Evolutionary conservation across 306 rosid species (phyloP).

Genomic region (Rosa rugosa): DNA sequence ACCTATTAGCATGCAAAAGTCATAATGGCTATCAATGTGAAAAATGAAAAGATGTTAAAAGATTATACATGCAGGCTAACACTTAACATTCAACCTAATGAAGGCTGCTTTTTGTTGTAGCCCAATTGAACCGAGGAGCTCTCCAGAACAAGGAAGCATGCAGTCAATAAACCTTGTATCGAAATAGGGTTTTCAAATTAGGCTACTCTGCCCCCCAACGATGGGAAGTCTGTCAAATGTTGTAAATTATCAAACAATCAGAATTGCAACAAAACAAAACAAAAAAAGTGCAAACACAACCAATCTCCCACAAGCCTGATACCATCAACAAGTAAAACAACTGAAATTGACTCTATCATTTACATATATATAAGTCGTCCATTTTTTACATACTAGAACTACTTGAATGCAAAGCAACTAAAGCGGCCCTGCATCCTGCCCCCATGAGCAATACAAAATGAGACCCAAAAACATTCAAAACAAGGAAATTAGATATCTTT

Average conservation of each 20-base stretch:
- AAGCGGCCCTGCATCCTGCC: conserved; percentile 34
- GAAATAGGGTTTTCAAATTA: conserved; percentile 34
- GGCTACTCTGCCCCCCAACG: conserved; percentile 48
- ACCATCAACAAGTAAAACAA: not conserved
- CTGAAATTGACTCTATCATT: conserved; percentile 35
- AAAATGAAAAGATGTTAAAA: not conserved
- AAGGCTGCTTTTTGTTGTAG: conserved; percentile 33
- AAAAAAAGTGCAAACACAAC: not conserved
- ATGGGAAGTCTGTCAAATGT: conserved; percentile 74
- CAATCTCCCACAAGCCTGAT: conserved; percentile 14
- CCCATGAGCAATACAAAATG: conserved; percentile 21
- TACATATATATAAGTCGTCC: conserved; percentile 34
- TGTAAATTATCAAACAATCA: conserved; percentile 39
- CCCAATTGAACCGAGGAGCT: conserved; percentile 22
- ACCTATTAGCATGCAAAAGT: conserved; percentile 5
- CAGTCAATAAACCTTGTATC: conserved; percentile 34
- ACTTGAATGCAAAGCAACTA: conserved; percentile 34
- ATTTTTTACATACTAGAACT: conserved; percentile 44
- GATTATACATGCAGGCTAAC: conserved; percentile 22
- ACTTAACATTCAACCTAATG: conserved; percentile 42
- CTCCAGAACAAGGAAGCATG: conserved; percentile 44
- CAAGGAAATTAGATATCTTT: conserved; percentile 26
- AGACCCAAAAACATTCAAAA: conserved; percentile 11
- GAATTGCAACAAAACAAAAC: conserved; percentile 32
- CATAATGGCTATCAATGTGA: not conserved